Conservation (phyloP, 225 moss, liverwort and hornwort genomes). For the Straminergon stramineum region DNA sequence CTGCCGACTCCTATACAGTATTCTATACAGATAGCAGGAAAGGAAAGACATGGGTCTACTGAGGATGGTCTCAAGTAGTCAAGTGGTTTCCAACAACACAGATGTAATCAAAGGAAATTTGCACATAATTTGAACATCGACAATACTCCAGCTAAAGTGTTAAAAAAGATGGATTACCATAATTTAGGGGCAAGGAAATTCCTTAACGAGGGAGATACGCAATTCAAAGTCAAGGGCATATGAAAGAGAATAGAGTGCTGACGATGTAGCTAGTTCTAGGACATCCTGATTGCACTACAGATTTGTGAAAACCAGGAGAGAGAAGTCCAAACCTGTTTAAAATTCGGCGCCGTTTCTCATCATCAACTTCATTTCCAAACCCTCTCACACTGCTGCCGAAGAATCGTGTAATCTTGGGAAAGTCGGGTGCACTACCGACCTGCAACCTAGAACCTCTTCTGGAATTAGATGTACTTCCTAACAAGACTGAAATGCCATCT, state of each 20-base stretch:
- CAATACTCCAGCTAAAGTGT: background rate
- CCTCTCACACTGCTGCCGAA: slow-evolving; percentile 19
- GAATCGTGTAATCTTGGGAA: background rate
- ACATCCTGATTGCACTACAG: background rate
- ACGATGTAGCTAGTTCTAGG: background rate
- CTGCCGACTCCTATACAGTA: slow-evolving; percentile 85
- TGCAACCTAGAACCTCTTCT: slow-evolving; percentile 11
- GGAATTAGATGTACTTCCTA: background rate
- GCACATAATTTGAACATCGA: background rate
- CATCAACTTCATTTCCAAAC: slow-evolving; percentile 6
- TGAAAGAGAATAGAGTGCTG: background rate
- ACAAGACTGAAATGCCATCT: background rate
- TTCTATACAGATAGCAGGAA: slow-evolving; percentile 25
- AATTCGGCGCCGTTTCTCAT: slow-evolving; percentile 15
- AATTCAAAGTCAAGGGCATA: background rate
- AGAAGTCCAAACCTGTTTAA: slow-evolving; percentile 32
- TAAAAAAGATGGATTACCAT: background rate
- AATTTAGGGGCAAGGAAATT: background rate
- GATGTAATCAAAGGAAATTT: background rate
- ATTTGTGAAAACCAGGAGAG: background rate
- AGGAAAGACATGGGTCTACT: background rate
- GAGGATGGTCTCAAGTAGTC: background rate
- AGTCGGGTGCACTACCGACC: background rate
- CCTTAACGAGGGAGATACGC: background rate
- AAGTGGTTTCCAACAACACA: background rate